These are phyloP conservation scores for Hibiscus syriacus DNA, from an alignment of 345 rosid genomes.

Conservation along the genomic window DNA sequence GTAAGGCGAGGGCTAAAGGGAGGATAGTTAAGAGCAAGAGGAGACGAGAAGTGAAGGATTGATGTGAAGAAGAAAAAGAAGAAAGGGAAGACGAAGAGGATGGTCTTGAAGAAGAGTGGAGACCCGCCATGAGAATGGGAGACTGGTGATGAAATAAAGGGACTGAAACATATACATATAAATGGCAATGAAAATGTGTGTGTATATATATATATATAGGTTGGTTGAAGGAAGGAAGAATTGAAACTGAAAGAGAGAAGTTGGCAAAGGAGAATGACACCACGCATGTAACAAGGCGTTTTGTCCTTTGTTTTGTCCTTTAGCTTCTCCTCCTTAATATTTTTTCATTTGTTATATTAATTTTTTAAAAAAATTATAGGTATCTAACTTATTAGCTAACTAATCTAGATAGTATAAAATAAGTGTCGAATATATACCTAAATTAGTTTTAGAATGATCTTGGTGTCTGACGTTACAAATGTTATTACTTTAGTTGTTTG, in stretches of 20 bases:
- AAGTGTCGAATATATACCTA: too few relatives aligned
- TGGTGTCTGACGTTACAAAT: too few relatives aligned
- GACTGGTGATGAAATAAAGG: neutral
- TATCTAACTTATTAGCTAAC: too few relatives aligned
- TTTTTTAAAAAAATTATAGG: too few relatives aligned
- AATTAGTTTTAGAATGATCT: too few relatives aligned
- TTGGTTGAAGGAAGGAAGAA: neutral
- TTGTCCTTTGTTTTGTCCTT: too few relatives aligned
- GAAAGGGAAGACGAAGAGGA: conserved; percentile 13
- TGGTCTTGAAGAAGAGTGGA: conserved; percentile 19
- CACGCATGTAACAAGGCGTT: conserved; percentile 6
- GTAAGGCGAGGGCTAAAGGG: conserved; percentile 44
- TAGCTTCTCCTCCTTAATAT: too few relatives aligned
- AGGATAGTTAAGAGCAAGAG: conserved; percentile 45
- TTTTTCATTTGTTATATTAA: too few relatives aligned
- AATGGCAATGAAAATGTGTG: neutral
- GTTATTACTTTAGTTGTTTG: too few relatives aligned
- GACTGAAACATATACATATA: neutral
- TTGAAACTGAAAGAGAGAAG: neutral
- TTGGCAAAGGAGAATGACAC: neutral
- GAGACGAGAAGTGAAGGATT: conserved; percentile 28
- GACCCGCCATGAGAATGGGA: conserved; percentile 50
- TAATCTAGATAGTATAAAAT: too few relatives aligned
- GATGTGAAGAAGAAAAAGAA: conserved; percentile 12
- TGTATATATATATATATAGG: neutral